Percentiles rank a stretch among this genome's conserved stretches.
Conservation (phyloP, 345 rosid species). For the Populus deltoides region DNA sequence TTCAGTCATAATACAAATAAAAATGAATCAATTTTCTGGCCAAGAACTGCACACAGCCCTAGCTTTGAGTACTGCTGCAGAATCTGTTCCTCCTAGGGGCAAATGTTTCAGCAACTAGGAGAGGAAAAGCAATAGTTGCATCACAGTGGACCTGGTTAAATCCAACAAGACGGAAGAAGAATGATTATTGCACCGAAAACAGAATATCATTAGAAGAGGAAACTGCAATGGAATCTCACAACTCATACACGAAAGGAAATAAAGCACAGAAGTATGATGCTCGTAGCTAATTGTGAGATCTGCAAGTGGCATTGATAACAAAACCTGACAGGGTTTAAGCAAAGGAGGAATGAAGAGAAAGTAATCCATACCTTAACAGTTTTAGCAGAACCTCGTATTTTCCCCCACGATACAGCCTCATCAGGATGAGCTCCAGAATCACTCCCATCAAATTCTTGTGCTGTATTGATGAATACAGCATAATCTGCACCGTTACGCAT, state of each 20-base stretch:
- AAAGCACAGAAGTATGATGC: background rate
- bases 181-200: background rate
- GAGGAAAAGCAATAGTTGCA: constrained; percentile 93
- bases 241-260: background rate
- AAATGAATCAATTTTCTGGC: background rate
- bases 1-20: background rate
- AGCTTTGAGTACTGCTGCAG: background rate
- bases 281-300: background rate
- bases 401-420: constrained; percentile 97
- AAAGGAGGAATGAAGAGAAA: background rate
- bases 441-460: constrained; percentile 94
- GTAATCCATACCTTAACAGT: constrained; percentile 58
- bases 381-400: constrained; percentile 78
- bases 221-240: background rate
- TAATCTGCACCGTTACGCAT: constrained; percentile 92
- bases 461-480: constrained; percentile 86
- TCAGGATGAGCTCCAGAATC: constrained; percentile 96
- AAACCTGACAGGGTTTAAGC: background rate
- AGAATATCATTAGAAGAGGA: background rate
- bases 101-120: constrained; percentile 91
- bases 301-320: background rate
- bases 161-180: background rate
- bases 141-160: constrained; percentile 77
- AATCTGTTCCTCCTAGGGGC: constrained; percentile 42
- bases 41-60: background rate